Base-by-base conservation (phyloP, 805 yeast genomes). In the Blastobotrys peoriensis region DNA sequence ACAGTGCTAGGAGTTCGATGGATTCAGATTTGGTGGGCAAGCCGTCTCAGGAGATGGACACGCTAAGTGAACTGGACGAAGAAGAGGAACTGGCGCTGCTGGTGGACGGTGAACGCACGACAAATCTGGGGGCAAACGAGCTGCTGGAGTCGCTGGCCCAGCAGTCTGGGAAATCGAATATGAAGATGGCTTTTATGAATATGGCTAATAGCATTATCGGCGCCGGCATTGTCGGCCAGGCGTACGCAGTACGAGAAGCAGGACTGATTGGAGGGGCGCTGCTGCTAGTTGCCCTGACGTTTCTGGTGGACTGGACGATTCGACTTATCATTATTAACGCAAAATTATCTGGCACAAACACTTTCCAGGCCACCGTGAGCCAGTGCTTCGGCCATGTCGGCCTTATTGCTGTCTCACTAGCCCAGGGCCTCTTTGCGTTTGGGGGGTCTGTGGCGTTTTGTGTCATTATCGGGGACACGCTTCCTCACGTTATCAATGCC, bases 161-260 rank as follows among this genome's bases (percentile, higher is more conserved):
- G 13, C 50, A 53, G 38, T 35, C 47, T 15, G 53, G 48, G 41
- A 77, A 76, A 53, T 77, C 85, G 2, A 74, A 71, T 34, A 71
- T 89, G 73, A 76, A 74, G 46, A 83, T 83, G 86, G 97, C 97
- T 3, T 88, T 89, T 58, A 85, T 89, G 94, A 91, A 91, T 64
- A 88, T 89, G 95, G 95, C 96, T 6, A 89, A 89, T 63, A 83
- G 94, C 16, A 91, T 91, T 49, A 70, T 91, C 4, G 98, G 98
- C 0, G 97, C 98, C 0, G 98, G 98, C 2, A 86, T 91, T 43
- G 86, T 91, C 25, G 96, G 97, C 1, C 94, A 88, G 51, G 95
- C 98, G 1, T 83, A 81, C 52, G 96, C 97, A 0, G 78, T 89
- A 56, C 70, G 74, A 38, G 86, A 88, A 55, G 74, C 86, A 16